Conservation (phyloP, 441 rosid species). For the Syzygium malaccense region DNA sequence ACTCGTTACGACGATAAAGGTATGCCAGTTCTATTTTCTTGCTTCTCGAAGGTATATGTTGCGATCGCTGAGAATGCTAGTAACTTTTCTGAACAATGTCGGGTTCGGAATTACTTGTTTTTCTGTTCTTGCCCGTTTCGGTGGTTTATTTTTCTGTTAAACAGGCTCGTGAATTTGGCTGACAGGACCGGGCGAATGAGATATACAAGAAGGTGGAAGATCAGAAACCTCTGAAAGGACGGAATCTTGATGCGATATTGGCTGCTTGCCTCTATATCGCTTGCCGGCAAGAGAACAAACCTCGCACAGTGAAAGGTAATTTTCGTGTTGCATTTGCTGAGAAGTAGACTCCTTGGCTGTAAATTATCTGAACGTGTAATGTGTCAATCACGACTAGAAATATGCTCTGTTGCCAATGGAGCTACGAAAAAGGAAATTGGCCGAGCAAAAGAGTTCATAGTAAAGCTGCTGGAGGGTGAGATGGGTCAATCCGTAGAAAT, state of each 20-base stretch:
- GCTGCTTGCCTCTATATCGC: conserved; percentile 43
- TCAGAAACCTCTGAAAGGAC: conserved; percentile 30
- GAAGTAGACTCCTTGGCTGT: background rate
- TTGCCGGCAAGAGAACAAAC: conserved; percentile 16
- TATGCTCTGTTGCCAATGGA: conserved; percentile 6
- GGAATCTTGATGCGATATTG: conserved; percentile 31
- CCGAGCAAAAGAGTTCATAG: conserved; percentile 20
- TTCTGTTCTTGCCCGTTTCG: background rate
- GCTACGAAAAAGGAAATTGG: background rate
- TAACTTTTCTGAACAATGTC: background rate
- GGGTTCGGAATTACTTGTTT: background rate
- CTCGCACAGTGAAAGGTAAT: conserved; percentile 19
- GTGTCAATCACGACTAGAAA: background rate
- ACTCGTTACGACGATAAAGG: conserved; percentile 33
- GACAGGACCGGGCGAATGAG: conserved; percentile 35
- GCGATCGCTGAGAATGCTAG: background rate
- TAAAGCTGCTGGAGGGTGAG: conserved; percentile 24
- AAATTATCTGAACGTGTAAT: background rate
- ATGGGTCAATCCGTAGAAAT: conserved; percentile 30
- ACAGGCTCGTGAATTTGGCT: background rate
- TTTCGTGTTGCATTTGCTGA: background rate
- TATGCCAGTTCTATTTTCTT: conserved; percentile 8
- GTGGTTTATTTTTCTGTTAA: background rate
- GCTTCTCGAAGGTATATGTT: background rate
- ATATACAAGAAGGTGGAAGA: conserved; percentile 43